A percentile compares a stretch with the other conserved stretches of the same genome.
Evolutionary conservation across 2,329 filamentous ascomycete genomes (phyloP).

Genomic region (Pseudogymnoascus sp.): DNA sequence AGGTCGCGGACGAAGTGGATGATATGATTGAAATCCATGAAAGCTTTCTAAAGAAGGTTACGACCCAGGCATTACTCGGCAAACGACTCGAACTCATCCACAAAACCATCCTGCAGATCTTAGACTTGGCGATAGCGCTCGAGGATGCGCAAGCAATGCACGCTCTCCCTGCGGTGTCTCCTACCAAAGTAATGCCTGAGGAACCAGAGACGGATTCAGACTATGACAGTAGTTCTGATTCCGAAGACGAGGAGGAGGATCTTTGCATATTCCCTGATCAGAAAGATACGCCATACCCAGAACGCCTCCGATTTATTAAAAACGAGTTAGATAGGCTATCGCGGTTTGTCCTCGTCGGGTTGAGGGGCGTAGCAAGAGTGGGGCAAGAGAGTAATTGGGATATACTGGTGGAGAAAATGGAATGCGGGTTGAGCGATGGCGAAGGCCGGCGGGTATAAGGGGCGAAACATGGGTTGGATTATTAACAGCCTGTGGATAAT

Average conservation of each 20-base stretch:
- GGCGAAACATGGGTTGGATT: not conserved
- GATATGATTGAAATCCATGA: slow-evolving; percentile 68
- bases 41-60: slow-evolving; percentile 53
- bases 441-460: not conserved
- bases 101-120: slow-evolving; percentile 63
- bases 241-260: slow-evolving; percentile 18
- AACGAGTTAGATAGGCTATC: slow-evolving; percentile 58
- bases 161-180: slow-evolving; percentile 10
- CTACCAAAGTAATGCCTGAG: slow-evolving; percentile 17
- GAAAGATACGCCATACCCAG: slow-evolving; percentile 37
- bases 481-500: not conserved
- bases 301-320: slow-evolving; percentile 50
- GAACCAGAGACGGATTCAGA: slow-evolving; percentile 25
- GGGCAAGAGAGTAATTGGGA: slow-evolving; percentile 71
- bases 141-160: slow-evolving; percentile 49
- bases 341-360: slow-evolving; percentile 63
- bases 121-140: slow-evolving; percentile 68
- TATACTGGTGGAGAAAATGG: slow-evolving; percentile 71
- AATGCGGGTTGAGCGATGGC: slow-evolving; percentile 37
- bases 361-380: slow-evolving; percentile 69
- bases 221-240: slow-evolving; percentile 21
- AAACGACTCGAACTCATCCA: slow-evolving; percentile 62
- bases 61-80: slow-evolving; percentile 64
- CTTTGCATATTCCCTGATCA: slow-evolving; percentile 25
- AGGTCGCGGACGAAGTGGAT: slow-evolving; percentile 64